Evolutionary conservation across 371 early-diverging fungal genomes (phyloP), one percentile per base, ranked within the genome.

Genomic region (Dichotomocladium elegans): DNA sequence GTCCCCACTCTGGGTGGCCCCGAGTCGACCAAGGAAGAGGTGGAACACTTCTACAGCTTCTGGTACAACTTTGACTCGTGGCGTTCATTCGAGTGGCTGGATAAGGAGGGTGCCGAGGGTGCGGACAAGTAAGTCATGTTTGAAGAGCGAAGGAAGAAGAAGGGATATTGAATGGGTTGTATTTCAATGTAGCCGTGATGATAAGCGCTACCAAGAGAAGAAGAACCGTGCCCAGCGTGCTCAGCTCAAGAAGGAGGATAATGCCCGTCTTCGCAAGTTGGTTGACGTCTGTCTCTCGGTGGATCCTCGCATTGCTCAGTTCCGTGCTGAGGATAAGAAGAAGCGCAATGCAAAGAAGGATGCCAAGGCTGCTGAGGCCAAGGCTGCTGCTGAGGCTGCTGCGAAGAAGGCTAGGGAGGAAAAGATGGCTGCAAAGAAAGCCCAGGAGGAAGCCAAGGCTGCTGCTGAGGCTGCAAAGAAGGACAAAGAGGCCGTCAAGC

Each of bases 21-120:
- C 28, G 65, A 85, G 45, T 68, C 90, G 6, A 35, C 84, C 44
- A 86, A 88, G 59, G 91, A 89, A 54, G 86, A 89, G 24, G 92
- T 98, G 29, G 97, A 98, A 61, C 57, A 55, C 17, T 99, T 99
- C 79, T 99, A 99, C 73, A 86, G 89, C 50, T 99, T 95, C 70
- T 99, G 94, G 90, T 91, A 86, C 72, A 87, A 81, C 79, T 91
- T 98, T 61, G 95, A 99, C 58, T 95, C 97, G 33, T 96, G 95
- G 95, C 82, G 99, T 61, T 83, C 93, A 15, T 99, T 99, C 61
- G 99, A 99, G 80, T 91, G 90, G 78, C 72, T 93, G 47, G 99
- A 98, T 67, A 94, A 99, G 82, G 97, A 99, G 69, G 95, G 92
- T 62, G 86, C 84, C 55, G 94, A 93, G 49, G 83, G 81, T 47